These are phyloP conservation scores for Fusarium udum DNA, from an alignment of 2,329 filamentous ascomycete species.

Conservation along the genomic window DNA sequence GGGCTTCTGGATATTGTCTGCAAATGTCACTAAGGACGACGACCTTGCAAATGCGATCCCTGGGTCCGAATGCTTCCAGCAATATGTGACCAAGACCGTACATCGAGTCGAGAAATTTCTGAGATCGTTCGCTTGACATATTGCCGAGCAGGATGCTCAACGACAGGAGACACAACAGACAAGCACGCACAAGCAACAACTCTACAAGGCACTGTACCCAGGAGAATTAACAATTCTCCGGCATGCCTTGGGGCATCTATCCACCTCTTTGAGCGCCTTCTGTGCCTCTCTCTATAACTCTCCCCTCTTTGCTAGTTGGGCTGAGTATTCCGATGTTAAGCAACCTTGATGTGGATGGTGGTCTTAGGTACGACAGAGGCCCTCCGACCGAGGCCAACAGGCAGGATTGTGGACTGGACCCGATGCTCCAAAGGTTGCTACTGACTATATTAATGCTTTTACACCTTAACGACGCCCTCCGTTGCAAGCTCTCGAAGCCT, in stretches of 20 bases:
- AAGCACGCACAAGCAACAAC: background rate
- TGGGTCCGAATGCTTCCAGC: background rate
- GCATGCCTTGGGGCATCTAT: too few relatives aligned
- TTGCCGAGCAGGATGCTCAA: background rate
- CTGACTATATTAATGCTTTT: background rate
- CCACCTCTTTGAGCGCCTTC: background rate
- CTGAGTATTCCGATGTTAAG: background rate
- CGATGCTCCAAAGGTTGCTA: background rate
- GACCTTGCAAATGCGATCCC: background rate
- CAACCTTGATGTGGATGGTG: background rate
- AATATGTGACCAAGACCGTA: too few relatives aligned
- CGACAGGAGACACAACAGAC: background rate
- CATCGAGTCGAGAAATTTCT: too few relatives aligned
- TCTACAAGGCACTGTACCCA: background rate
- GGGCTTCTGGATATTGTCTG: background rate
- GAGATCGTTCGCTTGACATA: background rate
- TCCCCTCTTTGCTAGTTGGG: too few relatives aligned
- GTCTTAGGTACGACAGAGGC: background rate
- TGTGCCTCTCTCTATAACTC: too few relatives aligned
- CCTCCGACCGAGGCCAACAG: background rate
- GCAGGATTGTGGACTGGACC: background rate
- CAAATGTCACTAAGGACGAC: background rate
- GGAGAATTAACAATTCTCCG: background rate
- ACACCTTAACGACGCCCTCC: rapidly evolving
- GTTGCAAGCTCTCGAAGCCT: background rate